These are phyloP conservation scores for Mucor piriformis DNA, from an alignment of 371 early-diverging fungal species.

Conservation along the genomic window DNA sequence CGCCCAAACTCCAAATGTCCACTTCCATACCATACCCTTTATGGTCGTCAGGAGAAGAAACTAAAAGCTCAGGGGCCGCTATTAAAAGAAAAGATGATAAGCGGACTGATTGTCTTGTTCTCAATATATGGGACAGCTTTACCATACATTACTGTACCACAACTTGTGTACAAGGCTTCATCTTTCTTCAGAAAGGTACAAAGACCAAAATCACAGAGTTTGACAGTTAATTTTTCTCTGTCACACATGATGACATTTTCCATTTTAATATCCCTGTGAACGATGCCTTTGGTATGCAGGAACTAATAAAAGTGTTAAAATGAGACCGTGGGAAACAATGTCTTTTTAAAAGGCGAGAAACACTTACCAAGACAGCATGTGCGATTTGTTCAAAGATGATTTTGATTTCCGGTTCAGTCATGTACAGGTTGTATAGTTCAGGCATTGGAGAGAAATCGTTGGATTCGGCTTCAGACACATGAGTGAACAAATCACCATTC, in stretches of 20 bases:
- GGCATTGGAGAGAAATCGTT: not conserved
- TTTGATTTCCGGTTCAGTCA: slow-evolving; percentile 25
- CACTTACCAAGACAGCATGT: slow-evolving; percentile 29
- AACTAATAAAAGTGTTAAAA: slow-evolving; percentile 31
- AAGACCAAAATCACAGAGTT: slow-evolving; percentile 24
- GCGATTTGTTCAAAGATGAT: slow-evolving; percentile 37
- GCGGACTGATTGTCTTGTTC: too few species aligned
- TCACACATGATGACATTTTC: slow-evolving; percentile 68
- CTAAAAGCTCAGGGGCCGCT: slow-evolving; percentile 86
- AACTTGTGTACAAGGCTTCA: slow-evolving; percentile 9
- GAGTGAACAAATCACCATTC: slow-evolving; percentile 28
- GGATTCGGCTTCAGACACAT: not conserved
- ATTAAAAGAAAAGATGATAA: not conserved
- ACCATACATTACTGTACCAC: slow-evolving; percentile 29
- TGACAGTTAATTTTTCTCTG: slow-evolving; percentile 10
- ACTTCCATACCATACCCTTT: slow-evolving; percentile 94
- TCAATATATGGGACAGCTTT: too few species aligned
- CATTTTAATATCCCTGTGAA: slow-evolving; percentile 78
- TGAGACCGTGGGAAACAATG: too few species aligned
- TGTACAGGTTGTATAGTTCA: too few species aligned
- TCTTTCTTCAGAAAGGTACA: slow-evolving; percentile 10
- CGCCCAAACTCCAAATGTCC: slow-evolving; percentile 98
- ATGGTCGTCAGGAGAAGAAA: slow-evolving; percentile 45
- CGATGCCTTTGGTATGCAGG: slow-evolving; percentile 69
- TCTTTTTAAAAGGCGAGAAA: not conserved